Evolutionary conservation across 768 basidiomycete genomes (phyloP).

Genomic region (Cystofilobasidium capitatum): DNA sequence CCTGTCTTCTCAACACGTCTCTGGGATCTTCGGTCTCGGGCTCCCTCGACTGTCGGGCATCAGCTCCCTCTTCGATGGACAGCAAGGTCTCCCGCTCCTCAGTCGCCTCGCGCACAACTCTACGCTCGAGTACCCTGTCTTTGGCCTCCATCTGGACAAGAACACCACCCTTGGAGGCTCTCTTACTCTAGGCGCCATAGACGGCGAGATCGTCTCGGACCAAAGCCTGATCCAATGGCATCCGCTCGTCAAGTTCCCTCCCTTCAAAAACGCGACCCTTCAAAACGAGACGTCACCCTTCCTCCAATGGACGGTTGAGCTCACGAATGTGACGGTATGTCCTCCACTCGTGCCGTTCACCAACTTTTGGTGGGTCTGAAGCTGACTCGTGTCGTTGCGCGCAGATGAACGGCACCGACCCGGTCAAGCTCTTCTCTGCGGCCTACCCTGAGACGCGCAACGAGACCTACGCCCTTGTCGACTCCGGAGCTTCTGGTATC

Average conservation of each 20-base stretch:
- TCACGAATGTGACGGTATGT: conserved; percentile 29
- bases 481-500: conserved; percentile 37
- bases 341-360: no score
- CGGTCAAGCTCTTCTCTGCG: conserved; percentile 30
- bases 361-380: not conserved
- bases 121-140: conserved; percentile 4
- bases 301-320: conserved; percentile 34
- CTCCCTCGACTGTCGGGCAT: conserved; percentile 10
- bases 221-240: conserved; percentile 13
- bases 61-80: not conserved
- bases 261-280: conserved; percentile 2
- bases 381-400: no score
- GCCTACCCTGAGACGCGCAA: conserved; percentile 29
- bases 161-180: conserved; percentile 13
- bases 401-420: conserved; percentile 33
- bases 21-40: conserved; percentile 16
- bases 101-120: conserved; percentile 16
- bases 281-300: conserved; percentile 21
- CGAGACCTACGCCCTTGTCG: conserved; percentile 33
- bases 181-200: conserved; percentile 4
- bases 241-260: conserved; percentile 17
- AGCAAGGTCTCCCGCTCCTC: not conserved
- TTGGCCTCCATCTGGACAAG: conserved; percentile 19
- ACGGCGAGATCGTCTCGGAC: conserved; percentile 3
- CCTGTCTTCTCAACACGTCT: conserved; percentile 15